These are phyloP conservation scores for Lipomyces spencermartinsiae DNA, from an alignment of 805 yeast genomes.

Conservation along the genomic window DNA sequence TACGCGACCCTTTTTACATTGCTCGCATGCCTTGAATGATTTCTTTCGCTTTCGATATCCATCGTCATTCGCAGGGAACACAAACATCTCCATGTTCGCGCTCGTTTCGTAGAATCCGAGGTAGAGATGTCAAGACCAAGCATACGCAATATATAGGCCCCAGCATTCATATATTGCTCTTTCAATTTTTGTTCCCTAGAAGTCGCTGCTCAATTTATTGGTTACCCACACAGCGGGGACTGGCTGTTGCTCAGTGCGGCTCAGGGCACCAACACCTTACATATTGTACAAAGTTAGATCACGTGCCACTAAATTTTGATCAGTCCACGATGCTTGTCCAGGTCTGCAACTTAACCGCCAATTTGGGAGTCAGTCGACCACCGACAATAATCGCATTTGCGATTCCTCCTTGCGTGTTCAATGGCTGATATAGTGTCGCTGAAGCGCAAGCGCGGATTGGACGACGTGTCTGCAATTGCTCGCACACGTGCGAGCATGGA, in stretches of 20 bases:
- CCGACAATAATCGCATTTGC: neutral
- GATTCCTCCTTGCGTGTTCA: neutral
- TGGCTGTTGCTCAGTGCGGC: neutral
- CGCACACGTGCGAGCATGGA: constrained; percentile 2
- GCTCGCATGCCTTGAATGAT: constrained; percentile 36
- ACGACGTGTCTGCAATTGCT: constrained; percentile 3
- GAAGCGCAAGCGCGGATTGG: constrained; percentile 25
- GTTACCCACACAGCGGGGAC: neutral
- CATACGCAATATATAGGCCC: neutral
- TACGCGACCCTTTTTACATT: constrained; percentile 33
- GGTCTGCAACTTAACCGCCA: neutral
- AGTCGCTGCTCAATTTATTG: neutral
- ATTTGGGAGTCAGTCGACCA: neutral
- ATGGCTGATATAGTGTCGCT: constrained; percentile 3
- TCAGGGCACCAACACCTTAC: neutral
- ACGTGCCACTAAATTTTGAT: neutral
- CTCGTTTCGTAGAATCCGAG: neutral
- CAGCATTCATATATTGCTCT: neutral
- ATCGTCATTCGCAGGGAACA: constrained; percentile 37
- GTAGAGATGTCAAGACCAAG: neutral
- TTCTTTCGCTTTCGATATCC: constrained; percentile 34
- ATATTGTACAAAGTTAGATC: neutral
- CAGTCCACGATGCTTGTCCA: neutral
- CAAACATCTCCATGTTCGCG: constrained; percentile 25
- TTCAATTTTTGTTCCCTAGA: neutral